phyloP scores from a whole-genome alignment of 805 yeast genomes.

The Teunomyces cretensis region DNA sequence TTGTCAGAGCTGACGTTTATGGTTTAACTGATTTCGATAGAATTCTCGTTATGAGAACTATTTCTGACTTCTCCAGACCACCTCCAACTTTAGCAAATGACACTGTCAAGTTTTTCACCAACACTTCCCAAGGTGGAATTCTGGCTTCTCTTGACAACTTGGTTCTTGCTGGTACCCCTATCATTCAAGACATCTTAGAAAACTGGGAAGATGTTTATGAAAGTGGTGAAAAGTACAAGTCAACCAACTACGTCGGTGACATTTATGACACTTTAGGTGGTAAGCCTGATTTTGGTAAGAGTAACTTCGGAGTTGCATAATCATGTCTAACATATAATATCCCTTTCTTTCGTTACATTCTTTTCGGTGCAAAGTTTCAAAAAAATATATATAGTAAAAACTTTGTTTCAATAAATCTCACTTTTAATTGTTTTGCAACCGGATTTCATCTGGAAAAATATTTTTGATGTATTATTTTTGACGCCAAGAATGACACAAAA shows the following conservation, averaged over 20 bases:
- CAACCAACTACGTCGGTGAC: constrained; percentile 62
- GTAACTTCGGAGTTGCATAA: constrained; percentile 23
- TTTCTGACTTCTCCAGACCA: constrained; percentile 57
- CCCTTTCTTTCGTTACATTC: background rate
- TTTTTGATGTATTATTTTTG: no score
- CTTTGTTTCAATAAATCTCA: background rate
- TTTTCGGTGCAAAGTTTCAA: background rate
- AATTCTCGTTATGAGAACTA: constrained; percentile 59
- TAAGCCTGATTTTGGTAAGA: constrained; percentile 38
- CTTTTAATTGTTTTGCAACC: background rate
- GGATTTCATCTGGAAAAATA: background rate
- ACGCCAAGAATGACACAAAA: background rate
- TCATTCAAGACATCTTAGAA: constrained; percentile 50
- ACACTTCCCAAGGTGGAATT: constrained; percentile 52
- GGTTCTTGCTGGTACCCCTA: constrained; percentile 53
- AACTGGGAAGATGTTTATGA: constrained; percentile 47
- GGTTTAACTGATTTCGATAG: constrained; percentile 59
- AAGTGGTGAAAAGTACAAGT: constrained; percentile 31
- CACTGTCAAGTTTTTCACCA: constrained; percentile 51
- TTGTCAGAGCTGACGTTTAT: constrained; percentile 51
- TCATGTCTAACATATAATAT: background rate
- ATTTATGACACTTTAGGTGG: constrained; percentile 55
- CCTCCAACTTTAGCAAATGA: constrained; percentile 45
- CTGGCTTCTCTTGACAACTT: constrained; percentile 50
- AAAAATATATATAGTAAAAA: background rate